Percentiles rank a stretch among this genome's conserved stretches.
phyloP scores from a whole-genome alignment of 78 protist species.

The Polysphondylium violaceum region DNA sequence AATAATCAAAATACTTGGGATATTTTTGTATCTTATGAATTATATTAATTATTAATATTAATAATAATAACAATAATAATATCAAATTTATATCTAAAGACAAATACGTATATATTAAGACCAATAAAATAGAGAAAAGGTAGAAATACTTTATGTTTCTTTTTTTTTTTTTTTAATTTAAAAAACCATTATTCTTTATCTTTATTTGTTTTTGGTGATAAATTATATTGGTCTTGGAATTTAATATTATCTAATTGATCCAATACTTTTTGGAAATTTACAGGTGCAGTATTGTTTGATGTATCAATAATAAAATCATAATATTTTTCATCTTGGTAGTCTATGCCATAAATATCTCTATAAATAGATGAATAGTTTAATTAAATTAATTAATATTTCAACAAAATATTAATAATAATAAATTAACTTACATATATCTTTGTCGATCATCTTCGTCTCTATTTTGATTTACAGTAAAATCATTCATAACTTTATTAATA shows the following conservation, averaged over 20 bases:
- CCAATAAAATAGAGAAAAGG: too few relatives aligned
- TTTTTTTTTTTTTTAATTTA: neutral
- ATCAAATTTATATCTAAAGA: too few relatives aligned
- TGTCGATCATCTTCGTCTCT: constrained; percentile 69
- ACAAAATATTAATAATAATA: neutral
- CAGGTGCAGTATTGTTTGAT: constrained; percentile 1
- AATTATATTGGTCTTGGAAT: neutral
- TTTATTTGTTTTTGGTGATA: too few relatives aligned
- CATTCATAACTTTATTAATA: neutral
- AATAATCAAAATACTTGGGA: constrained; percentile 55
- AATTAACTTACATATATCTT: constrained; percentile 60
- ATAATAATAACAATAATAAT: too few relatives aligned
- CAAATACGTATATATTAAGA: too few relatives aligned
- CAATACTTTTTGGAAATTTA: constrained; percentile 32
- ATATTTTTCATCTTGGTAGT: constrained; percentile 32
- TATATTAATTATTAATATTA: neutral
- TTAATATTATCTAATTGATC: neutral
- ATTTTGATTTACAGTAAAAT: constrained; percentile 52
- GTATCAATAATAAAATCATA: constrained; percentile 67
- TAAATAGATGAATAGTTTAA: neutral
- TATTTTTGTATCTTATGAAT: constrained; percentile 34
- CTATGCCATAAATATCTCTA: constrained; percentile 40
- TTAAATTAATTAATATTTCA: neutral
- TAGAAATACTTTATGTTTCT: too few relatives aligned
- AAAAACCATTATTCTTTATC: neutral